Evolutionary conservation across 164 flowering plant genomes (phyloP), one percentile per base, ranked within the genome.

Genomic region (Kalanchoe fedtschenkoi): DNA sequence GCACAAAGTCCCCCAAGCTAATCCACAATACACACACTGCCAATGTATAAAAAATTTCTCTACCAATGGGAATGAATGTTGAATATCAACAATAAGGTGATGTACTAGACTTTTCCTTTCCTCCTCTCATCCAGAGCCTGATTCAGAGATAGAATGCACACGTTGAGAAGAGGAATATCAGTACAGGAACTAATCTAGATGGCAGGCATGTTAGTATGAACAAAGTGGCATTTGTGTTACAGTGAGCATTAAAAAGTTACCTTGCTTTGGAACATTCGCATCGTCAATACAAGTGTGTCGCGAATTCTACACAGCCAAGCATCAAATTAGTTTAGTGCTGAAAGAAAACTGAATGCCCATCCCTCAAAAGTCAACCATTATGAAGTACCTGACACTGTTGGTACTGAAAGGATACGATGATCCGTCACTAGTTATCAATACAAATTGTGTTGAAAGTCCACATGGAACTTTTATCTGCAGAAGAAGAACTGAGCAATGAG

Each of bases 181-280:
- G 32, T 61, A 0, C 34, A 15, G 2, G 1, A 39, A 42, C n/a
- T n/a, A 37, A 34, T 21, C 16, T 22, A 34, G 22, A 21, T n/a
- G n/a, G n/a, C n/a, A n/a, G n/a, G 43, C 9, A 38, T 61, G 29
- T 39, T 10, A 10, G 1, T 42, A 16, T 0, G 47, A 42, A 42
- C 19, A 5, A 5, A 17, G n/a, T 39, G 4, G n/a, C 26, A 38
- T 57, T 13, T 11, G 29, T 7, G 53, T 30, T 44, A 19, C 17
- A 22, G 43, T 16, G 22, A 16, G 33, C 7, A 1, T 15, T 21
- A 22, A 67, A 64, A 70, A 19, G 58, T 56, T 86, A 91, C 97
- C 96, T 85, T 86, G 83, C 74, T 83, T 66, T 82, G 95, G 77
- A 91, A 87, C 79, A 72, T 78, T 77, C 97, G 79, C 83, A 88